These are phyloP conservation scores for Isatis lusitanica DNA, from an alignment of 441 rosid species.

Conservation along the genomic window DNA sequence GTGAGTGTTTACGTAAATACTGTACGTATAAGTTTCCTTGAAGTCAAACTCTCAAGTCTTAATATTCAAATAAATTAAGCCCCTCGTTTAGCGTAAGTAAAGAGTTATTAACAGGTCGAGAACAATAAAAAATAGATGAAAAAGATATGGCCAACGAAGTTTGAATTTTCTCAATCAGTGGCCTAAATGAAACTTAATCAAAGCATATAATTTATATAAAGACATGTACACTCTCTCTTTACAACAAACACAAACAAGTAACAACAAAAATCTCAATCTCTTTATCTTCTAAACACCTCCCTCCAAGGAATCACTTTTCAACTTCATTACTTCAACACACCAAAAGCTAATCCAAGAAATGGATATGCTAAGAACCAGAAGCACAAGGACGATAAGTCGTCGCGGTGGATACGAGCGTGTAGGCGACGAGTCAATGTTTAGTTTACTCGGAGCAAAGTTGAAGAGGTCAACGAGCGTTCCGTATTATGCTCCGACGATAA, in stretches of 20 bases:
- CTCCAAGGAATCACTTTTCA: background rate
- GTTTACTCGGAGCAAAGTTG: constrained; percentile 4
- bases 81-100: background rate
- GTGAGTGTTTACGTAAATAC: background rate
- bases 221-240: background rate
- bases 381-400: background rate
- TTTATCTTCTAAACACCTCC: background rate
- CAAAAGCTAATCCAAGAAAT: background rate
- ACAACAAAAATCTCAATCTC: background rate
- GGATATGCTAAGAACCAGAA: background rate
- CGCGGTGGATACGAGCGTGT: background rate
- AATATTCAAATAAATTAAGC: background rate
- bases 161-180: background rate
- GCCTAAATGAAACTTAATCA: background rate
- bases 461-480: constrained; percentile 10
- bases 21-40: background rate
- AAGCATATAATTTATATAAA: background rate
- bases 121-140: background rate
- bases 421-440: background rate
- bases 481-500: constrained; percentile 9
- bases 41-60: background rate
- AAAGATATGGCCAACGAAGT: background rate
- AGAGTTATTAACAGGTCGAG: too few species aligned
- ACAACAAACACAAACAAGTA: background rate
- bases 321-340: background rate